A percentile compares a stretch with the other conserved stretches of the same genome.
Conservation (phyloP, 2,329 filamentous ascomycete species). For the Mariannaea sp. region DNA sequence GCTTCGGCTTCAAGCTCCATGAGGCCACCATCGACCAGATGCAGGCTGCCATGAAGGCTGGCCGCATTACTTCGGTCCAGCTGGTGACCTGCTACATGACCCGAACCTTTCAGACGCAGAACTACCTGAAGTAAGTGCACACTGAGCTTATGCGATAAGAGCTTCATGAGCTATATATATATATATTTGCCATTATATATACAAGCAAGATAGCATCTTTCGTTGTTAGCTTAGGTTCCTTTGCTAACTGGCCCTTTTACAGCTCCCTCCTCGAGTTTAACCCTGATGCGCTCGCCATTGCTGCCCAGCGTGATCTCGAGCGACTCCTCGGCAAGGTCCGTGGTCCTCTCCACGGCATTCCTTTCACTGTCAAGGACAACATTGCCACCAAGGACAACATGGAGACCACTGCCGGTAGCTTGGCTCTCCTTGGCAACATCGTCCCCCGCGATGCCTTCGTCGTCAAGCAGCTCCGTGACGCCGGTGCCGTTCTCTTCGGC, state of each 20-base stretch:
- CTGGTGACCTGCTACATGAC: constrained; percentile 66
- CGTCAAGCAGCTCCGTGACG: constrained; percentile 63
- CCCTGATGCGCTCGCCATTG: constrained; percentile 68
- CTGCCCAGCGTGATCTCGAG: constrained; percentile 63
- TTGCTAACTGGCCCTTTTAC: neutral
- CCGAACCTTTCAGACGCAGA: constrained; percentile 64
- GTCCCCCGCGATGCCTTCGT: constrained; percentile 72
- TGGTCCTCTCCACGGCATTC: constrained; percentile 75
- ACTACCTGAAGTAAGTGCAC: constrained; percentile 63
- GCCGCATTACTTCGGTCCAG: constrained; percentile 61
- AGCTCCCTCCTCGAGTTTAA: constrained; percentile 69
- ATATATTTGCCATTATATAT: too few relatives aligned
- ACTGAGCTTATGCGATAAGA: neutral
- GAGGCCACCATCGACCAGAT: constrained; percentile 73
- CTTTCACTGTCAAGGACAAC: constrained; percentile 70
- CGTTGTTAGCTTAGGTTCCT: too few relatives aligned
- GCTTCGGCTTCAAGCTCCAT: constrained; percentile 64
- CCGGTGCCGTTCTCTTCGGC: constrained; percentile 71
- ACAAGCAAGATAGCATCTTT: too few relatives aligned
- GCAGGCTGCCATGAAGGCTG: constrained; percentile 60
- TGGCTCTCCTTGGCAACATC: constrained; percentile 66
- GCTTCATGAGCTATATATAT: too few relatives aligned
- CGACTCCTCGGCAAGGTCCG: constrained; percentile 59
- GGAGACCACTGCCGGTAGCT: constrained; percentile 75
- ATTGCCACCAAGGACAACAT: constrained; percentile 78